These are phyloP conservation scores for Elsinoe arachidis DNA, from an alignment of 2,329 filamentous ascomycete genomes.

Conservation along the genomic window DNA sequence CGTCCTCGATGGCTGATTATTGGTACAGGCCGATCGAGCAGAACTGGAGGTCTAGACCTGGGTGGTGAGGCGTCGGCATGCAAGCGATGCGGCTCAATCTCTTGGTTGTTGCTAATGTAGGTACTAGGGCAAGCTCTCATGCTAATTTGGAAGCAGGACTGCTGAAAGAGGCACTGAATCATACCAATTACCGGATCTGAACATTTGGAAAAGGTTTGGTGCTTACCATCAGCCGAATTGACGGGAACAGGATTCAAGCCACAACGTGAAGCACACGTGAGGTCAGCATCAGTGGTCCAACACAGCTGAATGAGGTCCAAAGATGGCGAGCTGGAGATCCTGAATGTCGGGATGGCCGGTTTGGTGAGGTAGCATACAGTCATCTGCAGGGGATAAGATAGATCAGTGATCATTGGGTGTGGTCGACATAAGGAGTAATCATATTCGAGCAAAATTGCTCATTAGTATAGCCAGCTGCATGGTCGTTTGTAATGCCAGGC, in stretches of 20 bases:
- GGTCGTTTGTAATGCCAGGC: background rate
- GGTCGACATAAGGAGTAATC: background rate
- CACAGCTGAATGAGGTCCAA: no score
- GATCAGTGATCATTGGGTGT: background rate
- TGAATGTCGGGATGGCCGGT: background rate
- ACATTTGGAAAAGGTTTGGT: background rate
- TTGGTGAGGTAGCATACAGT: background rate
- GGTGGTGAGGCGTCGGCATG: background rate
- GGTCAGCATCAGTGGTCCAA: background rate
- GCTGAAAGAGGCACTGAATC: background rate
- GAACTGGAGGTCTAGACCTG: background rate
- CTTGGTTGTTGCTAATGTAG: background rate
- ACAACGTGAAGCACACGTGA: background rate
- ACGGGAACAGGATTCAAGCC: background rate
- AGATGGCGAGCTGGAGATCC: background rate
- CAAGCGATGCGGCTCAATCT: conserved; percentile 1
- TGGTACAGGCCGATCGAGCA: background rate
- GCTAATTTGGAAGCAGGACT: background rate
- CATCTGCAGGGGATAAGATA: background rate
- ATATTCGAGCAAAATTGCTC: background rate
- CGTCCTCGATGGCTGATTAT: background rate
- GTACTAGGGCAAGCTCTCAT: background rate
- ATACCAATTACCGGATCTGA: background rate
- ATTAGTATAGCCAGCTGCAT: background rate
- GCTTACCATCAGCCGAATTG: background rate